A percentile compares a stretch with the other conserved stretches of the same genome.
phyloP scores from a whole-genome alignment of 352 stramenopile genomes.

The Pythium apleroticum region DNA sequence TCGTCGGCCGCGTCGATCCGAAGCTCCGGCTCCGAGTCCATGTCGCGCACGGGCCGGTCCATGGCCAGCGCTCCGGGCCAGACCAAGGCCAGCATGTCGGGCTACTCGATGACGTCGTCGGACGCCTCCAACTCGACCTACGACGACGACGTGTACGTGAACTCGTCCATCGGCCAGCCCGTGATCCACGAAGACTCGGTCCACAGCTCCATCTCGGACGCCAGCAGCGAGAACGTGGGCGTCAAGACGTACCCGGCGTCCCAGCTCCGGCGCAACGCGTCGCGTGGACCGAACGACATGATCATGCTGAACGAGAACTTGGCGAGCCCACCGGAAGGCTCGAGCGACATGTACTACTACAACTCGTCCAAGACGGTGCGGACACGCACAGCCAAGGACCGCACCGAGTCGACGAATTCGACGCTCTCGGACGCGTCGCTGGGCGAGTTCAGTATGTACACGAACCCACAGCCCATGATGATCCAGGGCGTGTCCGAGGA shows the following conservation, averaged over 20 bases:
- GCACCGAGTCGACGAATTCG: constrained; percentile 29
- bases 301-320: constrained; percentile 45
- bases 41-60: constrained; percentile 32
- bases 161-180: constrained; percentile 27
- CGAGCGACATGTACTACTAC: constrained; percentile 24
- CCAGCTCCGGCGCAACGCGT: constrained; percentile 17
- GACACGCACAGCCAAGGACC: constrained; percentile 18
- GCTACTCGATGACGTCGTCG: constrained; percentile 48
- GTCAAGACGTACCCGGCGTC: constrained; percentile 46
- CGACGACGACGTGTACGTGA: constrained; percentile 38
- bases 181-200: constrained; percentile 37
- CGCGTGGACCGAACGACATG: constrained; percentile 47
- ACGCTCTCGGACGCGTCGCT: constrained; percentile 39
- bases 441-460: constrained; percentile 49
- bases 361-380: constrained; percentile 22
- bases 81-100: constrained; percentile 52
- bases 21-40: constrained; percentile 55
- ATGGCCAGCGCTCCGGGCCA: constrained; percentile 13
- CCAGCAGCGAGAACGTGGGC: constrained; percentile 45
- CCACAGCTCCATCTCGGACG: constrained; percentile 53
- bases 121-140: constrained; percentile 51
- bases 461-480: constrained; percentile 25
- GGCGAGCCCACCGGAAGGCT: constrained; percentile 16
- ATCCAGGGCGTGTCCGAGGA: constrained; percentile 43
- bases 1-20: constrained; percentile 57